phyloP scores from a whole-genome alignment of 2,329 filamentous ascomycete genomes.

The Ophiognomonia clavigignenti-juglandacearum region DNA sequence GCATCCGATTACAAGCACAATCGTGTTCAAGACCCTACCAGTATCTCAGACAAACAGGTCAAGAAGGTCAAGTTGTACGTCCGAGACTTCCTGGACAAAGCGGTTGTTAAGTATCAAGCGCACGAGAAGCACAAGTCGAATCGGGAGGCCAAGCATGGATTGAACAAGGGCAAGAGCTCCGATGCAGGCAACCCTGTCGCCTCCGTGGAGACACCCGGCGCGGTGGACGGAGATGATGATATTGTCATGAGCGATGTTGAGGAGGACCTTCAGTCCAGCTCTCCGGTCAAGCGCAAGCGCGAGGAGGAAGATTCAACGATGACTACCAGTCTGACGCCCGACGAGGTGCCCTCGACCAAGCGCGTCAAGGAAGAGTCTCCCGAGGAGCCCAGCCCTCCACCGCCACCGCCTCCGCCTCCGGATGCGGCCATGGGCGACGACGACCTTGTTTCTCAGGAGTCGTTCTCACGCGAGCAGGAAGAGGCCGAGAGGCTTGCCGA shows the following conservation, averaged over 20 bases:
- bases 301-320: slow-evolving; percentile 33
- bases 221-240: slow-evolving; percentile 28
- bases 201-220: slow-evolving; percentile 22
- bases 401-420: slow-evolving; percentile 40
- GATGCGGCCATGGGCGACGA: slow-evolving; percentile 35
- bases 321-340: slow-evolving; percentile 42
- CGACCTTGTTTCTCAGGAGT: no score
- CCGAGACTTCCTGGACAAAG: slow-evolving; percentile 82
- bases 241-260: slow-evolving; percentile 39
- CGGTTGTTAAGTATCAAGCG: slow-evolving; percentile 67
- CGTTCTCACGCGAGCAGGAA: slow-evolving; percentile 47
- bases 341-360: slow-evolving; percentile 53
- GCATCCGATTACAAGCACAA: slow-evolving; percentile 87
- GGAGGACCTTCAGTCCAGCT: slow-evolving; percentile 39
- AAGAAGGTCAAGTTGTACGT: slow-evolving; percentile 81
- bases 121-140: slow-evolving; percentile 61
- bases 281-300: slow-evolving; percentile 62
- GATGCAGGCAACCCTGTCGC: slow-evolving; percentile 13
- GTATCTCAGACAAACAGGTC: slow-evolving; percentile 69
- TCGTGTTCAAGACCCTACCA: slow-evolving; percentile 75
- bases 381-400: slow-evolving; percentile 28
- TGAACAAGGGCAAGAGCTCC: slow-evolving; percentile 19
- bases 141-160: slow-evolving; percentile 23
- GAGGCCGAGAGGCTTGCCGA: slow-evolving; percentile 49
- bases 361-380: slow-evolving; percentile 44